Percentiles rank a stretch among this genome's conserved stretches.
Evolutionary conservation across 2,329 filamentous ascomycete species (phyloP).

Genomic region (Claviceps africana): DNA sequence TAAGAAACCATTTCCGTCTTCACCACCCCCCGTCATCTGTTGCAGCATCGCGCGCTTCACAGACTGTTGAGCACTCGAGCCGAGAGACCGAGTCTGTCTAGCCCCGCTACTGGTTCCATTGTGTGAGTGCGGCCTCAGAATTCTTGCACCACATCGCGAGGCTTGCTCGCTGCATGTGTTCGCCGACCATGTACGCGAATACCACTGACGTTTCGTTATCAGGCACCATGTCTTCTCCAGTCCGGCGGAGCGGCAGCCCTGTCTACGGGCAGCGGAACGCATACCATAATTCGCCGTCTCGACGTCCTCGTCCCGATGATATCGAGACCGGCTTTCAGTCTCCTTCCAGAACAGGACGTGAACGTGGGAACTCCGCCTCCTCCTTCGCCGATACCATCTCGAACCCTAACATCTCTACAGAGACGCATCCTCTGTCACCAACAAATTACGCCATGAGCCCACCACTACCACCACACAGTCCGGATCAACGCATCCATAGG

Average conservation of each 20-base stretch:
- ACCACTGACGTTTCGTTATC: constrained; percentile 9
- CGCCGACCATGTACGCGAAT: background rate
- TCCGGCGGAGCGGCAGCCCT: constrained; percentile 50
- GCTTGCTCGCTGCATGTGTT: background rate
- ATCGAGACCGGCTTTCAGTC: constrained; percentile 50
- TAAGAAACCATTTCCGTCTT: background rate
- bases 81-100: background rate
- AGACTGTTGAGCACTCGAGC: background rate
- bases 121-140: background rate
- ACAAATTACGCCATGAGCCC: constrained; percentile 20
- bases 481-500: constrained; percentile 34
- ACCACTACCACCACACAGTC: constrained; percentile 10
- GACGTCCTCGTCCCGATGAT: constrained; percentile 52
- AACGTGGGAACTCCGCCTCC: constrained; percentile 42
- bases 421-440: constrained; percentile 40
- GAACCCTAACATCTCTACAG: constrained; percentile 40
- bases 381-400: constrained; percentile 45
- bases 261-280: constrained; percentile 46
- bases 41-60: background rate
- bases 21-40: background rate
- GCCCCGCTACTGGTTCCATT: background rate
- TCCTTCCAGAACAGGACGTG: constrained; percentile 27
- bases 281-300: constrained; percentile 55
- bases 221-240: constrained; percentile 44
- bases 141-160: background rate